phyloP scores from a whole-genome alignment of 768 basidiomycete species.

The Clavaria fumosa region DNA sequence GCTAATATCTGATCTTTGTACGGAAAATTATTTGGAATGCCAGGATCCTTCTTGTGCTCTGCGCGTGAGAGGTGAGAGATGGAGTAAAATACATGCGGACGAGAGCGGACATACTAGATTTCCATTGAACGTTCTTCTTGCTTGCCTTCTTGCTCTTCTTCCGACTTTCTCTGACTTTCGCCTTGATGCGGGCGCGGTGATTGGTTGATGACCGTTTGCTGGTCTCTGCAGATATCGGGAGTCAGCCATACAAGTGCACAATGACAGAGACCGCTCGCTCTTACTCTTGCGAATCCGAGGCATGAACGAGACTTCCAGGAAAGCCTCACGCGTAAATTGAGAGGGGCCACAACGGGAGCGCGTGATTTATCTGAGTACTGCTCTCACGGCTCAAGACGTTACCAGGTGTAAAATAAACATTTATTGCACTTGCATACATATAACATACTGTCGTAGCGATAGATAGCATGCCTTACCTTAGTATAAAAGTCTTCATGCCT shows the following conservation, averaged over 20 bases:
- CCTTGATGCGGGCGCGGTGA: constrained; percentile 54
- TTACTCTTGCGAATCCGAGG: constrained; percentile 58
- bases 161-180: constrained; percentile 60
- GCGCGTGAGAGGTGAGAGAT: constrained; percentile 5
- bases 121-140: constrained; percentile 77
- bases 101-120: constrained; percentile 49
- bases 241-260: no score
- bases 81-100: not conserved
- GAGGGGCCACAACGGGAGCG: no score
- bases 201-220: constrained; percentile 65
- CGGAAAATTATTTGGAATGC: constrained; percentile 85
- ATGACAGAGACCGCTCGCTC: constrained; percentile 10
- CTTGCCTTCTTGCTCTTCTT: constrained; percentile 62
- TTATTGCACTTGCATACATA: constrained; percentile 31
- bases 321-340: no score
- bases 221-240: constrained; percentile 42
- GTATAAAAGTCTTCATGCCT: no score
- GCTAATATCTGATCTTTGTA: constrained; percentile 92
- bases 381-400: no score
- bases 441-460: no score
- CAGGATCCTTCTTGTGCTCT: constrained; percentile 82
- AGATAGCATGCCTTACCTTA: no score
- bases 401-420: constrained; percentile 15
- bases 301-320: no score
- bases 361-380: no score